Conservation (phyloP, 768 basidiomycete species). For the Calvatia gigantea region DNA sequence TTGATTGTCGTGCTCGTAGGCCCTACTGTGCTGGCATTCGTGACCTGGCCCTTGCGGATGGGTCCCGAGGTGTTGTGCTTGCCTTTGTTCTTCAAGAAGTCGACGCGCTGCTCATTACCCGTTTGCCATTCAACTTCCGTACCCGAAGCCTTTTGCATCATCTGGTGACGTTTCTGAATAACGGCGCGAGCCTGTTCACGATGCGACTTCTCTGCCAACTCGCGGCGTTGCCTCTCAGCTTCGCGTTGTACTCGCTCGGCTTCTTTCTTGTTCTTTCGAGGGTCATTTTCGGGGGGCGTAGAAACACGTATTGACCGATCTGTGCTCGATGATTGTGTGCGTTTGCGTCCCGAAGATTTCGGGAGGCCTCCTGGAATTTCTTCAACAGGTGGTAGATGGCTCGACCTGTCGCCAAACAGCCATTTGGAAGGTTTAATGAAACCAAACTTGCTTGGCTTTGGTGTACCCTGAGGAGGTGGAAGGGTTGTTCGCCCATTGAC, state of each 20-base stretch:
- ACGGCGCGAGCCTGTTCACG: constrained; percentile 90
- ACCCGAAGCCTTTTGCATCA: constrained; percentile 55
- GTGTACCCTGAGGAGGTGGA: constrained; percentile 31
- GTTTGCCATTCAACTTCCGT: constrained; percentile 64
- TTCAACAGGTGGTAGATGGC: constrained; percentile 70
- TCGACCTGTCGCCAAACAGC: constrained; percentile 79
- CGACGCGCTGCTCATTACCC: constrained; percentile 41
- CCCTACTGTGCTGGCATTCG: constrained; percentile 23
- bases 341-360: constrained; percentile 65
- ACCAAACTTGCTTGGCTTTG: constrained; percentile 54
- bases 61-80: constrained; percentile 60
- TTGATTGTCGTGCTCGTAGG: constrained; percentile 45
- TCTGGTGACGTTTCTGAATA: constrained; percentile 82
- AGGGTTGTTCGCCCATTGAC: constrained; percentile 32
- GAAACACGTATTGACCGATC: constrained; percentile 65
- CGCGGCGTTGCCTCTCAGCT: constrained; percentile 81
- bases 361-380: constrained; percentile 44
- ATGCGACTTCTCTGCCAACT: constrained; percentile 67
- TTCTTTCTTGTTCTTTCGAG: constrained; percentile 74
- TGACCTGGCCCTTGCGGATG: constrained; percentile 48
- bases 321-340: constrained; percentile 73
- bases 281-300: constrained; percentile 38
- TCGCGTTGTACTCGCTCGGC: constrained; percentile 74
- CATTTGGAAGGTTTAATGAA: constrained; percentile 70
- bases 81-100: constrained; percentile 41